These are phyloP conservation scores for Lactarius sp. DNA, from an alignment of 768 basidiomycete genomes.

Conservation along the genomic window DNA sequence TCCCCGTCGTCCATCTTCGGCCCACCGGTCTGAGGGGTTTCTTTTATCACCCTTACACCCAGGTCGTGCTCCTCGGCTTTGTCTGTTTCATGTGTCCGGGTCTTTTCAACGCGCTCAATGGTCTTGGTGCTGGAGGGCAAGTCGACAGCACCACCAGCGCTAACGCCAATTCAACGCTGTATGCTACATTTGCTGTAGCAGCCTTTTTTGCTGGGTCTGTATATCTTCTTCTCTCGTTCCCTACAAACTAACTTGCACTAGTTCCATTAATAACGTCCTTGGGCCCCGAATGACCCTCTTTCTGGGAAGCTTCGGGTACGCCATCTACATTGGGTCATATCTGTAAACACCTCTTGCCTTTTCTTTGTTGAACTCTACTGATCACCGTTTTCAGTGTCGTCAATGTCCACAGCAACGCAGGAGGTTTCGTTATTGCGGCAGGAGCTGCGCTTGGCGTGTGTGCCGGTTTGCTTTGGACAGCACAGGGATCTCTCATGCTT, in stretches of 20 bases:
- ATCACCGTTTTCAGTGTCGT: conserved; percentile 42
- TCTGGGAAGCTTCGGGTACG: conserved; percentile 71
- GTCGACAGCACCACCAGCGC: conserved; percentile 59
- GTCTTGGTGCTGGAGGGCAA: conserved; percentile 77
- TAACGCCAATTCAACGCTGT: conserved; percentile 65
- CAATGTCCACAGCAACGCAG: conserved; percentile 61
- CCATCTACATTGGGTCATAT: conserved; percentile 68
- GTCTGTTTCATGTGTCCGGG: conserved; percentile 59
- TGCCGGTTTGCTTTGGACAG: conserved; percentile 72
- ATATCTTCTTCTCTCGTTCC: neutral
- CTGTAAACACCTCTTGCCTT: conserved; percentile 43
- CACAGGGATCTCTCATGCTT: conserved; percentile 81
- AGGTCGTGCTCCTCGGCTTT: conserved; percentile 61
- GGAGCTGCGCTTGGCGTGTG: conserved; percentile 73
- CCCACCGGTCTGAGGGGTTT: conserved; percentile 49
- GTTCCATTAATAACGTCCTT: conserved; percentile 75
- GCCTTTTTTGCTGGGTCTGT: conserved; percentile 71
- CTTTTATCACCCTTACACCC: conserved; percentile 55
- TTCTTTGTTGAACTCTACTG: neutral
- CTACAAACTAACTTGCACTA: conserved; percentile 28
- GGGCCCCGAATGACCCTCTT: conserved; percentile 72
- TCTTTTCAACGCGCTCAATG: conserved; percentile 74
- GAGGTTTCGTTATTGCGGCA: conserved; percentile 61
- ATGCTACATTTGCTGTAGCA: conserved; percentile 55
- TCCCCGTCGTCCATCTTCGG: conserved; percentile 37